phyloP scores from a whole-genome alignment of 768 basidiomycete genomes.

The Dacryopinax spathularia region DNA sequence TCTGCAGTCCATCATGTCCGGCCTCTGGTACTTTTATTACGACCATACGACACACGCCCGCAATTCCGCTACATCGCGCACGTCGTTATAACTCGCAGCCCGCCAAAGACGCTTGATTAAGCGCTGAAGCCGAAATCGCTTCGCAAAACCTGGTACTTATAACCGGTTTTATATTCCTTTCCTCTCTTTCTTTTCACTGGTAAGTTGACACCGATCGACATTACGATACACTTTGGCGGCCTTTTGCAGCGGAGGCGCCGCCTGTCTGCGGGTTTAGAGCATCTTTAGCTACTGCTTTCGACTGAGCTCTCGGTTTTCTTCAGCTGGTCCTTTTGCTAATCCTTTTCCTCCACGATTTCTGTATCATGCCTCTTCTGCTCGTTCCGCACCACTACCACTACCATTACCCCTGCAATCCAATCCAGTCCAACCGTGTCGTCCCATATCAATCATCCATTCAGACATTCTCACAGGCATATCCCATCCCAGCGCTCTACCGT shows the following conservation, averaged over 20 bases:
- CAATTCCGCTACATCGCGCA: not conserved
- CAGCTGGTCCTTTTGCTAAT: not conserved
- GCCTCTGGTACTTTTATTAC: not conserved
- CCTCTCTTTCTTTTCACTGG: not conserved
- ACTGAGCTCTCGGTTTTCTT: slow-evolving; percentile 2
- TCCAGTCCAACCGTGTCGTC: not conserved
- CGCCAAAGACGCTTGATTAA: not conserved
- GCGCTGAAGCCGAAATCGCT: not conserved
- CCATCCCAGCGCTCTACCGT: not conserved
- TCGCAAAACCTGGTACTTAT: not conserved
- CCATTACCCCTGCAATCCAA: not conserved
- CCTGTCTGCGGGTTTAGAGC: not conserved
- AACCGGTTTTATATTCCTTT: not conserved
- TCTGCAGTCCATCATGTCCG: not conserved
- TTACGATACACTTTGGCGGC: slow-evolving; percentile 1
- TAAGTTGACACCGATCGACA: not conserved
- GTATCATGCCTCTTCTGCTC: slow-evolving; percentile 1
- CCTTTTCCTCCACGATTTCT: not conserved
- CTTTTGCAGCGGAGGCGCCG: not conserved
- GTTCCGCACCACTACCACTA: not conserved
- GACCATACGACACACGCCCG: not conserved
- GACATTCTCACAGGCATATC: not conserved
- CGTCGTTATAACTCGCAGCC: not conserved
- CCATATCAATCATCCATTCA: not conserved
- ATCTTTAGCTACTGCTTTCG: not conserved